Conservation (phyloP, 768 basidiomycete species). For the Boletus sensibilis region DNA sequence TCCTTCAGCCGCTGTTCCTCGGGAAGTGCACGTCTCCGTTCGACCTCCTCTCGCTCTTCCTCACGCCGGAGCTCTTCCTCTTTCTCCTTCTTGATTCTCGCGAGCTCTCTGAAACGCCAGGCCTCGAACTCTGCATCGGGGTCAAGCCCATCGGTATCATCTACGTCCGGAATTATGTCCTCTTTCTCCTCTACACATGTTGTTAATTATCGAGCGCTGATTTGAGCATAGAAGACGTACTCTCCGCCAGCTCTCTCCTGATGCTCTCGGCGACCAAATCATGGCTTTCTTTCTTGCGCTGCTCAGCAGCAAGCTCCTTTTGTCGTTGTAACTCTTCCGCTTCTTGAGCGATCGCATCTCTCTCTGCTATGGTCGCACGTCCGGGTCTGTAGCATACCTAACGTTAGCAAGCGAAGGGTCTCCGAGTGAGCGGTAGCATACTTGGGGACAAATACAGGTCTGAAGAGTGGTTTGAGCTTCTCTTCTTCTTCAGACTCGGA, state of each 20-base stretch:
- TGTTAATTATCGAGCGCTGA: constrained; percentile 2
- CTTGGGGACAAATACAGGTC: constrained; percentile 96
- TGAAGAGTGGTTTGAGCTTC: constrained; percentile 70
- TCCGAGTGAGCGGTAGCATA: constrained; percentile 37
- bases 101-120: constrained; percentile 92
- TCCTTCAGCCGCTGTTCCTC: constrained; percentile 92
- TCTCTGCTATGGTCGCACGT: constrained; percentile 70
- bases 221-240: constrained; percentile 45
- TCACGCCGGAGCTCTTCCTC: constrained; percentile 81
- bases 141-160: constrained; percentile 93
- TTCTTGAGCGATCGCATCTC: constrained; percentile 64
- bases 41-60: constrained; percentile 86
- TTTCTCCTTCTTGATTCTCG: constrained; percentile 91
- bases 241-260: constrained; percentile 84
- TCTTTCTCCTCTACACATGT: constrained; percentile 76
- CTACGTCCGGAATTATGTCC: constrained; percentile 79
- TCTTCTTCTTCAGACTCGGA: constrained; percentile 76
- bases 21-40: constrained; percentile 86
- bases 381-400: constrained; percentile 52
- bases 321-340: constrained; percentile 70
- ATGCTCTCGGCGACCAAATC: constrained; percentile 95
- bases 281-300: constrained; percentile 85
- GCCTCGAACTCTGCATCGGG: constrained; percentile 90
- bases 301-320: constrained; percentile 75
- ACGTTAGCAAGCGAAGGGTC: neutral